Evolutionary conservation across 129 eudicot genomes (phyloP), one percentile per base, ranked within the genome.

Genomic region (Chrysanthemum lavandulifolium): DNA sequence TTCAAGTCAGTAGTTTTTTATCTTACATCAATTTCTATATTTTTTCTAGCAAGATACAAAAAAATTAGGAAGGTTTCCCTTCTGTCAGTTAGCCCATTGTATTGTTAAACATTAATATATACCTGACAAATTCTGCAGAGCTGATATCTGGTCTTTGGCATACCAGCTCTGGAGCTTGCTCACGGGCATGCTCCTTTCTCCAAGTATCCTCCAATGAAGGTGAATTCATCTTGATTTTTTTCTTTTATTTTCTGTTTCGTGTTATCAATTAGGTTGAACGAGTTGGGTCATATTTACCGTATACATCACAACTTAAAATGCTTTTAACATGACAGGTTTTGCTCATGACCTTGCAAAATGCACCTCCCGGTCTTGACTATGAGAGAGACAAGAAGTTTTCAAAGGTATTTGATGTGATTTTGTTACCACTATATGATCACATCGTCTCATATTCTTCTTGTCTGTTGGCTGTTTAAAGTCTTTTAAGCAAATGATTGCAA

Each of bases 111-210:
- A 83, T 19, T 19, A 19, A 19, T 19, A 19, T 19, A 19, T 19
- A 19, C 21, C 21, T 19, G 21, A 19, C 21, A 19, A 19, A 19
- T 19, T 19, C 21, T 19, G 21, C 21, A 19, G 21, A 19, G 99
- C 99, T 70, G 99, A 94, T 80, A 94, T 90, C 63, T 19, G 99
- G 90, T 97, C 15, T 94, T 94, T 63, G 99, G 99, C 62, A 94
- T 94, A 73, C 90, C 97, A 70, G 96, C 97, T 68, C 75, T 94
- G 80, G 99, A 94, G 79, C 96, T 94, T 68, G 98, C 98, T 69
- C 98, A 90, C 76, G 97, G 97, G 59, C 98, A 94, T 86, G 98
- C 98, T 23, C 98, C 98, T 82, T 94, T 94, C 80, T 87, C 97
- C 69, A 94, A 87, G 79, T 94, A 85, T 81, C 98, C 97, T 10